Evolutionary conservation across 2,329 filamentous ascomycete species (phyloP), one percentile per base, ranked within the genome.

Genomic region (Lasiodiplodia hormozganensis): DNA sequence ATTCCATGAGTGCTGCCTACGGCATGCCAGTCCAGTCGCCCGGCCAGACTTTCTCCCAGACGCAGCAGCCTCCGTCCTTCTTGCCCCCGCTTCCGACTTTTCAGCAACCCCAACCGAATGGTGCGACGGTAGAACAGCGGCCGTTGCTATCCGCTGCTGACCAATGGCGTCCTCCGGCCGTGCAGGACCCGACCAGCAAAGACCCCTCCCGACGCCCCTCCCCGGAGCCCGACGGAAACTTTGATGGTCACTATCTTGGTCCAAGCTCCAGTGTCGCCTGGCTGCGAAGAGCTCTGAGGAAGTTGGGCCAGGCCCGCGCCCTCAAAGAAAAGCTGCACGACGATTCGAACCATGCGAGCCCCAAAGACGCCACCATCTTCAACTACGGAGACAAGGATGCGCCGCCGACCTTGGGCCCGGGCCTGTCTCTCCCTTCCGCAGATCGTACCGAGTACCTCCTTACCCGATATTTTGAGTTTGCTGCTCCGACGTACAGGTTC

Each of bases 401-500:
- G 4, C 65, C 65, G 31, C 18, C 43, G 4, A n/a, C 60, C 36
- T 38, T 47, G n/a, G 60, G 43, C 28, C 47, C 60, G 6, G 43
- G 14, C 11, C 47, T 64, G 2, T 51, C 60, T 4, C 12, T 67
- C 14, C 65, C 65, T 18, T 52, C 65, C 7, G 28, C 43, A 10
- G 18, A 18, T 3, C 65, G 54, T 21, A 57, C 65, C 40, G 65
- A 68, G 21, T 68, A 68, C 25, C 72, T 88, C 2, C 76, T 89
- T 4, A 79, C 81, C 8, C 78, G 86, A 7, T 89, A 89, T 66
- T 89, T 89, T 70, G 86, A 89, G 57, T 87, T 86, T 68, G 87
- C 86, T 7, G 85, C 87, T 23, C 86, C 87, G 0, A 89, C 87
- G 0, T 88, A 89, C 71, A 83, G 87, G 3, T 86, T 88, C 68